Conservation (phyloP, 1,284 basidiomycete species). For the Cystobasidium sp. region DNA sequence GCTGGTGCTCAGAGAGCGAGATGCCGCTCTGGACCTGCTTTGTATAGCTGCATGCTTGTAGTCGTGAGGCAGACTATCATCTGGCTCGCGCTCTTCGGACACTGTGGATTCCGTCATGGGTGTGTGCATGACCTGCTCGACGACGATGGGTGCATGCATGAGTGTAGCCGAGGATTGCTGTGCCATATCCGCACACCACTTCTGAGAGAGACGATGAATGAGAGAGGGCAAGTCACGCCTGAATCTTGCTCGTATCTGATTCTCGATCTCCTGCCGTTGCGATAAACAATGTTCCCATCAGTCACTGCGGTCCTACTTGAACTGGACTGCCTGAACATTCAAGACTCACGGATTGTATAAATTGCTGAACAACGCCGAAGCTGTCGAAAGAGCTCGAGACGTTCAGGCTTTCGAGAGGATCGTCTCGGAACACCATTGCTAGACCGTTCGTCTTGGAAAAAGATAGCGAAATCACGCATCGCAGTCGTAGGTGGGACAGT, state of each 20-base stretch:
- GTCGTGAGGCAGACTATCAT: constrained; percentile 32
- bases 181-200: constrained; percentile 66
- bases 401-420: constrained; percentile 95
- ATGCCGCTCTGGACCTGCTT: neutral
- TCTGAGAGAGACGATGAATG: constrained; percentile 92
- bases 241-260: constrained; percentile 96
- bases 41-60: neutral
- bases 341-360: constrained; percentile 67
- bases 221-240: constrained; percentile 95
- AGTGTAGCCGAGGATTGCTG: constrained; percentile 12
- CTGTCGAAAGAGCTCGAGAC: constrained; percentile 98
- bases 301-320: neutral
- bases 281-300: neutral
- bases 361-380: constrained; percentile 95
- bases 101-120: neutral
- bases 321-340: neutral
- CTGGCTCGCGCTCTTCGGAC: constrained; percentile 18
- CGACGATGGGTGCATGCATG: constrained; percentile 18
- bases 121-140: constrained; percentile 22
- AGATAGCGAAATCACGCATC: constrained; percentile 95
- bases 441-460: constrained; percentile 97
- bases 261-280: constrained; percentile 82
- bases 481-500: constrained; percentile 90
- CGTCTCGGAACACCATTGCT: constrained; percentile 99
- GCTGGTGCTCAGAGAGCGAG: neutral